A percentile compares a stretch with the other conserved stretches of the same genome.
Conservation (phyloP, 495 filamentous ascomycete species). For the Zalerion maritima region DNA sequence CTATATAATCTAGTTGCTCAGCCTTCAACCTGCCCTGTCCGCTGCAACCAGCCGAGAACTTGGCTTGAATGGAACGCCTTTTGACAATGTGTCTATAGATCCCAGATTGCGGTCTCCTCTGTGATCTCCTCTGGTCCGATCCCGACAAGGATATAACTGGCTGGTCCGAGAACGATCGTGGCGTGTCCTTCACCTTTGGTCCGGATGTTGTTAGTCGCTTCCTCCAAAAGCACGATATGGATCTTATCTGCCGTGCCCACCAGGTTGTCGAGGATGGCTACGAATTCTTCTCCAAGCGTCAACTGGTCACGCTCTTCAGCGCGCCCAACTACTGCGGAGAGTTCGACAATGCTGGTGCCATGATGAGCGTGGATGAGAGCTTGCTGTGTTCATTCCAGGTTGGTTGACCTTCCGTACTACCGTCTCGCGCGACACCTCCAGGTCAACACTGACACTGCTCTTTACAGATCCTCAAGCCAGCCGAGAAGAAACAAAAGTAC, state of each 20-base stretch:
- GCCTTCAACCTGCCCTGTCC: no score
- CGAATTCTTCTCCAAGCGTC: constrained; percentile 98
- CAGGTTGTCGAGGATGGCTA: constrained; percentile 99
- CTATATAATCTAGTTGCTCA: constrained; percentile 2
- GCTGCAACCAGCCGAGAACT: no score
- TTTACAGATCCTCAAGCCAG: constrained; percentile 87
- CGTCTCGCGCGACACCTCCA: neutral
- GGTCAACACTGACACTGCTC: constrained; percentile 5
- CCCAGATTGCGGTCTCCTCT: constrained; percentile 92
- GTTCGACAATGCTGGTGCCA: constrained; percentile 97
- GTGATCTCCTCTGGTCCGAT: constrained; percentile 96
- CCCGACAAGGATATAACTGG: constrained; percentile 99
- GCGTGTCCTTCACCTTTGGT: constrained; percentile 97
- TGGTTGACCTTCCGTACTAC: constrained; percentile 17
- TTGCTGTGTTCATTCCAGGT: constrained; percentile 99
- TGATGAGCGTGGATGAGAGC: constrained; percentile 99
- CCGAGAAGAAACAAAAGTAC: constrained; percentile 99
- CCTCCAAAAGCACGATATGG: constrained; percentile 99
- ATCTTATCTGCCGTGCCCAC: constrained; percentile 95
- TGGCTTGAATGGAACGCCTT: constrained; percentile 7
- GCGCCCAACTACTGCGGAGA: constrained; percentile 99
- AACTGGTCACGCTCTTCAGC: constrained; percentile 94
- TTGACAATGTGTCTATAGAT: constrained; percentile 48
- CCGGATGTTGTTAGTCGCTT: constrained; percentile 98
- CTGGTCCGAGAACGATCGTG: constrained; percentile 98